These are phyloP conservation scores for apple (Malus domestica) DNA, from an alignment of 306 rosid species.

Conservation along the genomic window ASM211411v1 NC_041802.1:29796501-29797000, in stretches of 20 bases:
- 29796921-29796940: constrained; percentile 43
- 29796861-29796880: background rate
- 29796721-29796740: constrained; percentile 15
- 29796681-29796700: background rate
- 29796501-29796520: no score
- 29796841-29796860: constrained; percentile 21
- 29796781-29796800: constrained; percentile 3
- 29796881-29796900: background rate
- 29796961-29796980: constrained; percentile 24
- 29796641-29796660: background rate
- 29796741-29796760: constrained; percentile 1
- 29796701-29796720: constrained; percentile 1
- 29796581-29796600: background rate
- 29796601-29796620: background rate
- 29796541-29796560: background rate
- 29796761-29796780: background rate
- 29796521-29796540: no score
- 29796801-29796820: constrained; percentile 29
- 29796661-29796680: background rate
- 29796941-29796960: constrained; percentile 20
- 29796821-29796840: constrained; percentile 22
- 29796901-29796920: constrained; percentile 10
- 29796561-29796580: background rate
- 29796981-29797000: constrained; percentile 46
- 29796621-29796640: background rate